phyloP scores from a whole-genome alignment of 495 filamentous ascomycete genomes.

The Symbiotaphrina buchneri region DNA sequence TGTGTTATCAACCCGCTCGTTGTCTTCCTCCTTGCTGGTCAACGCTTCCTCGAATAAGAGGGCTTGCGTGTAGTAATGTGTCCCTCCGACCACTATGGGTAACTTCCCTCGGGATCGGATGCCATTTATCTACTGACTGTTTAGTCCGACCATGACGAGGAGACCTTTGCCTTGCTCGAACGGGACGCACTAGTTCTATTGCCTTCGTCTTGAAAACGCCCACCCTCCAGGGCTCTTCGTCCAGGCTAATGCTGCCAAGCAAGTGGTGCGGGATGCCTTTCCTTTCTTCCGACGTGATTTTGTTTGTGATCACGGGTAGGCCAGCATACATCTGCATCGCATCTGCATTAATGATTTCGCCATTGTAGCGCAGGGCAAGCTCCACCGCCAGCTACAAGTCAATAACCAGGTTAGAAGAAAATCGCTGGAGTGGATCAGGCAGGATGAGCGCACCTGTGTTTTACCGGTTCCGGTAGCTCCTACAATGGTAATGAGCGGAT shows the following conservation, averaged over 20 bases:
- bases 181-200: constrained; percentile 19
- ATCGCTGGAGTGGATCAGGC: not conserved
- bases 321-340: constrained; percentile 98
- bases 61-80: constrained; percentile 81
- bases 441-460: constrained; percentile 47
- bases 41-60: constrained; percentile 55
- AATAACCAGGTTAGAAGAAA: not conserved
- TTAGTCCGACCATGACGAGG: not conserved
- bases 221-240: constrained; percentile 66
- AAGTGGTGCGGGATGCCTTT: constrained; percentile 77
- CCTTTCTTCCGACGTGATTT: constrained; percentile 52
- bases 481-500: constrained; percentile 59
- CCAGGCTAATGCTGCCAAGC: constrained; percentile 47
- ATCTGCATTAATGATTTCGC: constrained; percentile 94
- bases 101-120: constrained; percentile 55
- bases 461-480: constrained; percentile 94
- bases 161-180: constrained; percentile 4
- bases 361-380: constrained; percentile 60
- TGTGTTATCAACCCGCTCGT: constrained; percentile 11
- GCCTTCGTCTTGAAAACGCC: constrained; percentile 49
- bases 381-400: constrained; percentile 66
- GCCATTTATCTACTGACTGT: constrained; percentile 32
- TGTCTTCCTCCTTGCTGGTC: constrained; percentile 17
- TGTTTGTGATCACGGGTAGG: constrained; percentile 89
- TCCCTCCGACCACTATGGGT: constrained; percentile 84